Evolutionary conservation across 495 filamentous ascomycete species (phyloP).

Genomic region (Aspergillus cristatus): DNA sequence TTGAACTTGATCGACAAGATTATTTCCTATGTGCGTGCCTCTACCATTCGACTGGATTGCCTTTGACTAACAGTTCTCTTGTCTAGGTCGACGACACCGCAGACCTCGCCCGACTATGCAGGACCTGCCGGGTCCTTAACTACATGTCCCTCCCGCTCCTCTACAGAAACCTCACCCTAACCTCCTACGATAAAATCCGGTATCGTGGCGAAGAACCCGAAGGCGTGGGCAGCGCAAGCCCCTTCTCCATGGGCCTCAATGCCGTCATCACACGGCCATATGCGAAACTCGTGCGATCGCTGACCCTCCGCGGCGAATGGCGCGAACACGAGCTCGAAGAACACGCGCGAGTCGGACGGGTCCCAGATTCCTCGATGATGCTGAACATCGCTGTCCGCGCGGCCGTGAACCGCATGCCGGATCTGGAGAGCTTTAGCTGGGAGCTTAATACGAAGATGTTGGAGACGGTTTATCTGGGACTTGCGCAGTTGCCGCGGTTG

Average conservation of each 20-base stretch:
- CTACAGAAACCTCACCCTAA: slow-evolving; percentile 47
- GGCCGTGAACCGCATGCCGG: slow-evolving; percentile 49
- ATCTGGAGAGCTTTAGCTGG: slow-evolving; percentile 51
- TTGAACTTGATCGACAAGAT: slow-evolving; percentile 51
- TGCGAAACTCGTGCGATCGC: slow-evolving; percentile 41
- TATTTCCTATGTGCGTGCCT: slow-evolving; percentile 37
- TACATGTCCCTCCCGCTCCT: slow-evolving; percentile 57
- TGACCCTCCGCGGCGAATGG: slow-evolving; percentile 49
- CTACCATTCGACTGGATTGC: not conserved
- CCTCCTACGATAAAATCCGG: slow-evolving; percentile 51
- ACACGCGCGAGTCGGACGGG: slow-evolving; percentile 44
- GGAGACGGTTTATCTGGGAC: slow-evolving; percentile 47
- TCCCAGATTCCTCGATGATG: slow-evolving; percentile 57
- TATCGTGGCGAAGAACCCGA: slow-evolving; percentile 50
- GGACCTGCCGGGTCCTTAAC: slow-evolving; percentile 54
- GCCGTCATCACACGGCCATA: slow-evolving; percentile 48
- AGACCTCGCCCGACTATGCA: slow-evolving; percentile 49
- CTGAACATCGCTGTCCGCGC: slow-evolving; percentile 50
- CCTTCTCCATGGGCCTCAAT: slow-evolving; percentile 55
- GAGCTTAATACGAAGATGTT: slow-evolving; percentile 55
- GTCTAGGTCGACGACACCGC: slow-evolving; percentile 46
- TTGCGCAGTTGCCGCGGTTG: slow-evolving; percentile 40
- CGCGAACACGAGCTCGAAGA: slow-evolving; percentile 49
- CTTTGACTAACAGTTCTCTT: no score
- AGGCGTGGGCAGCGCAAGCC: slow-evolving; percentile 51